A percentile compares a stretch with the other conserved stretches of the same genome.
Conservation (phyloP, 2,329 filamentous ascomycete species). For the Albifimbria verrucaria region DNA sequence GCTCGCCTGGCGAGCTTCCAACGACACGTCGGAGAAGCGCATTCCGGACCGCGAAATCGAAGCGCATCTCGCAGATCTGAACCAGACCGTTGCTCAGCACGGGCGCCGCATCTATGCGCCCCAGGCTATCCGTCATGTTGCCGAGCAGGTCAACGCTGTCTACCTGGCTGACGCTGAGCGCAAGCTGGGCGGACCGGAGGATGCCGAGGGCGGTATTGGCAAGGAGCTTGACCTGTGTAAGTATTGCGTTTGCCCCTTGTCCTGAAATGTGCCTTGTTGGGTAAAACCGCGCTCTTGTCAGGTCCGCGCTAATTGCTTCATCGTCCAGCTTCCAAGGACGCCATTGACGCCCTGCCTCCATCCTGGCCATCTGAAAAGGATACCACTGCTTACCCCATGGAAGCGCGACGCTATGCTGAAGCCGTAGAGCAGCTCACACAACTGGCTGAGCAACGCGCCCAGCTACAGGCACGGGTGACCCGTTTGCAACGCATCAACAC, state of each 20-base stretch:
- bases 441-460: conserved; percentile 39
- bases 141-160: conserved; percentile 67
- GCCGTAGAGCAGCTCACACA: conserved; percentile 45
- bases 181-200: conserved; percentile 29
- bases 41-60: conserved; percentile 50
- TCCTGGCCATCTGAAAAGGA: conserved; percentile 43
- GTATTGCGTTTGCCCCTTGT: conserved; percentile 4
- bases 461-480: conserved; percentile 37
- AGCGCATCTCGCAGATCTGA: conserved; percentile 56
- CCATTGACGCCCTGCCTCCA: conserved; percentile 43
- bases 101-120: conserved; percentile 63
- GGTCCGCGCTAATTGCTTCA: too few relatives aligned
- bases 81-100: conserved; percentile 62
- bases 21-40: conserved; percentile 34
- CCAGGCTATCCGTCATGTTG: conserved; percentile 67
- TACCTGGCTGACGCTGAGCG: conserved; percentile 51
- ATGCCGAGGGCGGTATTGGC: conserved; percentile 32
- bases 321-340: conserved; percentile 33
- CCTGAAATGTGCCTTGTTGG: too few relatives aligned
- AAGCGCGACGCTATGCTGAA: conserved; percentile 49
- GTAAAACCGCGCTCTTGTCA: too few relatives aligned
- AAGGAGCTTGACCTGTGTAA: conserved; percentile 44
- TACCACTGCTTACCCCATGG: conserved; percentile 33
- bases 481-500: conserved; percentile 46
- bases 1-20: conserved; percentile 46